Base-by-base conservation (phyloP, 1,284 basidiomycete species). In the Sparassis latifolia region DNA sequence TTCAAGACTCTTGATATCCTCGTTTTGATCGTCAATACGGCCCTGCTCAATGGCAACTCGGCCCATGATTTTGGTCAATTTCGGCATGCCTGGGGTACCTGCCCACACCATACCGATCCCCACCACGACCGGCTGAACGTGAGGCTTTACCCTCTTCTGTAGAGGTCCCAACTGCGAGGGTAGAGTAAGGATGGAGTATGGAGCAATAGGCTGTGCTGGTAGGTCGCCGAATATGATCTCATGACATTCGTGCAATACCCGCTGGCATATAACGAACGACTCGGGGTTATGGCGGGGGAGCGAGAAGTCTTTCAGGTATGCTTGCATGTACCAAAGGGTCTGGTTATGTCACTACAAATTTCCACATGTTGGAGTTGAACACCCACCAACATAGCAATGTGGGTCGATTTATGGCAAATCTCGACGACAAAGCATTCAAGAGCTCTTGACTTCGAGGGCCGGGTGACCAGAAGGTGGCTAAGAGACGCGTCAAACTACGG, bases 311-410 rank as follows among this genome's bases (percentile, higher is more conserved):
- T 81, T 84, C n/a, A 97, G 75, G 32, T 89, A 84, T 28, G 93
- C 89, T 80, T 97, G 95, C 86, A 97, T 94, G 69, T 94, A 97
- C 93, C 94, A 97, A 47, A 97, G 73, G 0, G 95, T 97, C 94
- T 96, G 52, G n/a, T 6, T 45, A 41, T 45, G 47, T 55, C 58
- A 49, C 60, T 65, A 50, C 51, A 39, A 7, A 32, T 42, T 31
- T 2, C 52, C 49, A 49, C 44, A 53, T 47, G 52, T 48, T 54
- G 55, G 42, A 50, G 44, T 46, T 44, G 45, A 53, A 52, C 48
- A 82, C 92, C 68, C 66, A 95, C 93, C 60, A 93, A 80, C 80
- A 97, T 89, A 52, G 93, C 91, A 52, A 95, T 83, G 69, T 97
- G 95, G 0, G 93, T 93, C 44, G 92, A 95, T 60, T 86, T 83